Evolutionary conservation across 2,329 filamentous ascomycete genomes (phyloP).

Genomic region (Aureobasidium musti): DNA sequence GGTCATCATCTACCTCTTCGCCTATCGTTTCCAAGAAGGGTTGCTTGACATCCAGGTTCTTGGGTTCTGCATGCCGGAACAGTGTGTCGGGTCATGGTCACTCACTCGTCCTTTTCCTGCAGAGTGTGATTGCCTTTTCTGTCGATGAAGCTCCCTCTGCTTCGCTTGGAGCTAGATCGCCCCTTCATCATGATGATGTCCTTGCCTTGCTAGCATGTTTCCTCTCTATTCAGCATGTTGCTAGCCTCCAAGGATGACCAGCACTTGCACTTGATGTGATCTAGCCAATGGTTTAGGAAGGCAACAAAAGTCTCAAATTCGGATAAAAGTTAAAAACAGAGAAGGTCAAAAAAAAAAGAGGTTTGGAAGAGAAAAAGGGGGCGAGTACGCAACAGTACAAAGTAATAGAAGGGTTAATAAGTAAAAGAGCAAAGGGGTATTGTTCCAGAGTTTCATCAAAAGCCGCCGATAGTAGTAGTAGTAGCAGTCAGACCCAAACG

Average conservation of each 20-base stretch:
- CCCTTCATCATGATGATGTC: too few species aligned
- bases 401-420: constrained; percentile 1
- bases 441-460: constrained; percentile 25
- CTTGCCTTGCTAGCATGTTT: too few species aligned
- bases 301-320: not conserved
- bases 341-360: not conserved
- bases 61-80: not conserved
- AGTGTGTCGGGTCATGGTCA: not conserved
- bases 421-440: constrained; percentile 12
- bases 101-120: not conserved
- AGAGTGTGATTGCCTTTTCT: not conserved
- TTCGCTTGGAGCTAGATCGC: too few species aligned
- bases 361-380: not conserved
- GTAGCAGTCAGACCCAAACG: constrained; percentile 4
- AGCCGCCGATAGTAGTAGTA: constrained; percentile 15
- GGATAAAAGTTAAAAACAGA: not conserved
- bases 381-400: constrained; percentile 23
- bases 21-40: not conserved
- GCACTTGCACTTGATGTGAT: too few species aligned
- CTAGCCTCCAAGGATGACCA: too few species aligned
- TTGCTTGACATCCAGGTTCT: not conserved
- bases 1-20: not conserved
- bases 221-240: too few species aligned
- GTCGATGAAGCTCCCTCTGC: not conserved
- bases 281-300: not conserved